These are phyloP conservation scores for Fusarium scirpi DNA, from an alignment of 2,329 filamentous ascomycete species.

Conservation along the genomic window DNA sequence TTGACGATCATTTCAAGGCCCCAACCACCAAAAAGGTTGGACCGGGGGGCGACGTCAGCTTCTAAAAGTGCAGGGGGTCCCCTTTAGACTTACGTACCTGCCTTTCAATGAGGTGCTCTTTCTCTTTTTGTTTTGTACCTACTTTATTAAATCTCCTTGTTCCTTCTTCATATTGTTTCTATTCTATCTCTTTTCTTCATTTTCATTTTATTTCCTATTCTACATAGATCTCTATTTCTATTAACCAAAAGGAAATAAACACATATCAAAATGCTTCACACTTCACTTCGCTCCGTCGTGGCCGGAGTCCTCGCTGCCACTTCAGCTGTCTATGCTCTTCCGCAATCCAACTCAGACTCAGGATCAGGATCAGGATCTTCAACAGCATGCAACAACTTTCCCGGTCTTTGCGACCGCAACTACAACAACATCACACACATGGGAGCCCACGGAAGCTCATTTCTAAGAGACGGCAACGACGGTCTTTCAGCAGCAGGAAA, in stretches of 20 bases:
- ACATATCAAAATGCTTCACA: conserved; percentile 38
- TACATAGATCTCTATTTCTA: background rate
- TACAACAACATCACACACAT: conserved; percentile 85
- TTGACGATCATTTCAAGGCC: conserved; percentile 26
- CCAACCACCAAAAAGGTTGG: conserved; percentile 39
- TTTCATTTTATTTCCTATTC: background rate
- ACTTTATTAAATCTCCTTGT: conserved; percentile 18
- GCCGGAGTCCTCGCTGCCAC: conserved; percentile 40
- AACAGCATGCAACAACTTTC: conserved; percentile 83
- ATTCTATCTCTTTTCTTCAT: background rate
- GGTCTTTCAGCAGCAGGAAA: conserved; percentile 74
- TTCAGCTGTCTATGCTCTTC: conserved; percentile 43
- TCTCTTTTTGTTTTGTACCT: conserved; percentile 33
- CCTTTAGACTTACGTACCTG: conserved; percentile 17
- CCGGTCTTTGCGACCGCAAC: conserved; percentile 74
- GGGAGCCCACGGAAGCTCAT: conserved; percentile 80
- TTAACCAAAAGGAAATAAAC: background rate
- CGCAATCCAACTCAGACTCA: conserved; percentile 40
- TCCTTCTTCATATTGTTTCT: conserved; percentile 19
- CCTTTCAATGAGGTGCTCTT: conserved; percentile 6
- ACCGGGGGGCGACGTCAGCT: conserved; percentile 44
- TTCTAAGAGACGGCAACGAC: conserved; percentile 72
- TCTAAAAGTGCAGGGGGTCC: conserved; percentile 33
- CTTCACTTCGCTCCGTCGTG: conserved; percentile 39
- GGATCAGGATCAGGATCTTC: conserved; percentile 35